A percentile compares a stretch with the other conserved stretches of the same genome.
Conservation (phyloP, 192 early-diverging fungal genomes). For the Mycoemilia scoparia region DNA sequence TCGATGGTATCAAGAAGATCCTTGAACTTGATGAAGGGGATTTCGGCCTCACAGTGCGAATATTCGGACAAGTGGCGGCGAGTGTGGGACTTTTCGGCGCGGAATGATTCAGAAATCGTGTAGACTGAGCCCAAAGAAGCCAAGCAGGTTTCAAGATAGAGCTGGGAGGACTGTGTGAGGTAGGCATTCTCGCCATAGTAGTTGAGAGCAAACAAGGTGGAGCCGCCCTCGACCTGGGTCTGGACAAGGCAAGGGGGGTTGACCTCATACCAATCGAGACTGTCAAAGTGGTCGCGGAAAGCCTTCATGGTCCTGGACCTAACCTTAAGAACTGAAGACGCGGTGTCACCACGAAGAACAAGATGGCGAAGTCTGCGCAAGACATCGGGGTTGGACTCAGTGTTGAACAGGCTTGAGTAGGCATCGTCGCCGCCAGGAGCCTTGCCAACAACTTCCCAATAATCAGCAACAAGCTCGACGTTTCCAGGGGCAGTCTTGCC, state of each 20-base stretch:
- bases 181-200: conserved; percentile 97
- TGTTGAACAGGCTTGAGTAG: conserved; percentile 74
- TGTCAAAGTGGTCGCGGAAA: conserved; percentile 91
- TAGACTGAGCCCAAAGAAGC: conserved; percentile 91
- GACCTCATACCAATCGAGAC: conserved; percentile 62
- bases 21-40: conserved; percentile 85
- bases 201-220: conserved; percentile 82
- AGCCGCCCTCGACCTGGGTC: conserved; percentile 97
- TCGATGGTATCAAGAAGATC: conserved; percentile 76
- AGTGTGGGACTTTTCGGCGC: conserved; percentile 94
- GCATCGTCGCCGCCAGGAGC: conserved; percentile 92
- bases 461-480: conserved; percentile 88
- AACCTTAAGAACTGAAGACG: conserved; percentile 70
- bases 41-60: conserved; percentile 93
- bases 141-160: conserved; percentile 92
- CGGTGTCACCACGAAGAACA: conserved; percentile 83
- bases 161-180: conserved; percentile 95
- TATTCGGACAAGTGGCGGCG: conserved; percentile 92
- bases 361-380: conserved; percentile 89
- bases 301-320: conserved; percentile 72
- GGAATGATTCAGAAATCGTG: conserved; percentile 90
- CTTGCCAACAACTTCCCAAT: conserved; percentile 83
- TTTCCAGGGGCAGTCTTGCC: conserved; percentile 94
- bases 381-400: conserved; percentile 73
- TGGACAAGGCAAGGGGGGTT: conserved; percentile 99